Evolutionary conservation across 495 filamentous ascomycete species (phyloP).

Genomic region (Xylaria sp.): DNA sequence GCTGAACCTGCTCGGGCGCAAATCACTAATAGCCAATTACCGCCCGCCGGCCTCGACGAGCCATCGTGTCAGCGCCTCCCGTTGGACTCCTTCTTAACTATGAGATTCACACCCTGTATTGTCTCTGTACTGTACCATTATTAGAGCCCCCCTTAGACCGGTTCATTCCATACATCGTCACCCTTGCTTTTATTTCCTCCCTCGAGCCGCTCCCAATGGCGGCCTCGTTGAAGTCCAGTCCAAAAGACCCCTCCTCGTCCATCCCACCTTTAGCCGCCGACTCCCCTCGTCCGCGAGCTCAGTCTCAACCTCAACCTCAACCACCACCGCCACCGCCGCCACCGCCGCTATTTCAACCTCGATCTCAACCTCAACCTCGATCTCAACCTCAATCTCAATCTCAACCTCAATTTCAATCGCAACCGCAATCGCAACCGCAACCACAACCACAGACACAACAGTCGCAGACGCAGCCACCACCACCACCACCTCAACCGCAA

Average conservation of each 20-base stretch:
- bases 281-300: slow-evolving; percentile 19
- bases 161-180: neutral
- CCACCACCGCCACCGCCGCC: neutral
- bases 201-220: slow-evolving; percentile 32
- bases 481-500: slow-evolving; percentile 6
- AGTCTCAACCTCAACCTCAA: slow-evolving; percentile 21
- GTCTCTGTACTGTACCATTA: neutral
- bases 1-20: slow-evolving; percentile 15
- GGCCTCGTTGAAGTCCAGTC: slow-evolving; percentile 27
- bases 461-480: neutral
- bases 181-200: neutral
- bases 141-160: slow-evolving; percentile 5
- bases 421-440: slow-evolving; percentile 19
- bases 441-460: slow-evolving; percentile 26
- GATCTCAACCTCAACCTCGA: slow-evolving; percentile 22
- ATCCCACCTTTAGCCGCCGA: slow-evolving; percentile 13
- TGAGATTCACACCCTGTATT: slow-evolving; percentile 3
- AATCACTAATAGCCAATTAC: slow-evolving; percentile 15
- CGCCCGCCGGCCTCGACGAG: neutral
- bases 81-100: slow-evolving; percentile 13
- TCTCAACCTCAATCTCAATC: slow-evolving; percentile 23
- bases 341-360: neutral
- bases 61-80: slow-evolving; percentile 17
- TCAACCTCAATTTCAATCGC: slow-evolving; percentile 21
- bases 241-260: slow-evolving; percentile 30